Percentiles rank a stretch among this genome's conserved stretches.
These are phyloP conservation scores for Stygiomarasmius scandens DNA, from an alignment of 1,284 basidiomycete species.

Conservation along the genomic window DNA sequence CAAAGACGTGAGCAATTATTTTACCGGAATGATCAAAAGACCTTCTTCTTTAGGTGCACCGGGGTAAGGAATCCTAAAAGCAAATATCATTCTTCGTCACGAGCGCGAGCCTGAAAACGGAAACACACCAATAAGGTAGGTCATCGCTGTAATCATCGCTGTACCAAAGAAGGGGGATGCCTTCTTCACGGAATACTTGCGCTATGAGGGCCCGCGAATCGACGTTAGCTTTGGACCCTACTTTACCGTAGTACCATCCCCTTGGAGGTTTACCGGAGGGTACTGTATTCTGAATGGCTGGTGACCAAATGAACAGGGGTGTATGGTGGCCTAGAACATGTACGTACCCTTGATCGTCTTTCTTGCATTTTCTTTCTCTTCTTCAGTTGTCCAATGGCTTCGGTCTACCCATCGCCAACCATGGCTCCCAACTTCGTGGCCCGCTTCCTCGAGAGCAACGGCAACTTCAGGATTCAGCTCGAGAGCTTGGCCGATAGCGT, in stretches of 20 bases:
- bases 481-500: constrained; percentile 12
- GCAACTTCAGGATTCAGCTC: constrained; percentile 14
- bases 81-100: background rate
- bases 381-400: constrained; percentile 12
- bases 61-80: constrained; percentile 13
- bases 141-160: constrained; percentile 14
- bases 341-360: constrained; percentile 10
- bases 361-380: constrained; percentile 13
- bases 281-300: constrained; percentile 1
- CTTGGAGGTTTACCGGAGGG: constrained; percentile 12
- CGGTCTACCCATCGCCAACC: constrained; percentile 15
- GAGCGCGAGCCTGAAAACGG: background rate
- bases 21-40: constrained; percentile 13
- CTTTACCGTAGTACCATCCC: constrained; percentile 16
- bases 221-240: constrained; percentile 4
- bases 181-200: constrained; percentile 11
- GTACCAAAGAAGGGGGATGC: constrained; percentile 11
- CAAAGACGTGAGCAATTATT: too few species aligned
- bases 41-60: constrained; percentile 14
- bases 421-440: constrained; percentile 16
- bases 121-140: constrained; percentile 7
- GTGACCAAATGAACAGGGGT: background rate
- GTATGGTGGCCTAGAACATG: background rate
- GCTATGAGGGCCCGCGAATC: constrained; percentile 11
- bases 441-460: constrained; percentile 9